Conservation (phyloP, 805 yeast species). For the Naumovozyma dairenensis region DNA sequence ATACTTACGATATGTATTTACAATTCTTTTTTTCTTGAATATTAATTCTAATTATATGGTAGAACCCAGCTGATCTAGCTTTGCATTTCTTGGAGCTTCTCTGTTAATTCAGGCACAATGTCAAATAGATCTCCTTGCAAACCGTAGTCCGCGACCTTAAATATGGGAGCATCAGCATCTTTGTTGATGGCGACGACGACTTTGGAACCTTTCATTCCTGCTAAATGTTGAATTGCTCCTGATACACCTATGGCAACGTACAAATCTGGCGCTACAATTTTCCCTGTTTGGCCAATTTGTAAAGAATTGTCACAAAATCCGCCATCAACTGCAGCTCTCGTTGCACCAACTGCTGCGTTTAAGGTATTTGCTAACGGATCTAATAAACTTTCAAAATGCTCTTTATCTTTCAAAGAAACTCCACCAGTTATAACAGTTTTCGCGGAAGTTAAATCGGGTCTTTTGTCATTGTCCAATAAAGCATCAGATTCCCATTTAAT, state of each 20-base stretch:
- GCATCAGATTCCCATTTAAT: conserved; percentile 60
- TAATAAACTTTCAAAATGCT: conserved; percentile 65
- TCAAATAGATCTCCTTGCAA: conserved; percentile 82
- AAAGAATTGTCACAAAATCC: conserved; percentile 93
- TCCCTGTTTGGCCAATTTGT: conserved; percentile 97
- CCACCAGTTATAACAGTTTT: conserved; percentile 82
- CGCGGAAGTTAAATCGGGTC: conserved; percentile 89
- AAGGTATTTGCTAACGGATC: conserved; percentile 77
- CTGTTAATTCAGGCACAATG: conserved; percentile 82
- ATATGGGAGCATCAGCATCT: conserved; percentile 90
- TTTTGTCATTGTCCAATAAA: conserved; percentile 51
- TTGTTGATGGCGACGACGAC: conserved; percentile 89
- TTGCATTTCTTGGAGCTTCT: conserved; percentile 36
- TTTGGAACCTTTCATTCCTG: conserved; percentile 97
- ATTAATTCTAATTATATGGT: no score
- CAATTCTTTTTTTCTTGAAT: no score
- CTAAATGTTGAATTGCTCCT: conserved; percentile 96
- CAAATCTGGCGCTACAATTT: conserved; percentile 92
- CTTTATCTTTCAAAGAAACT: conserved; percentile 84
- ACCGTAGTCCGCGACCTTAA: conserved; percentile 83
- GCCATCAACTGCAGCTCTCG: conserved; percentile 95
- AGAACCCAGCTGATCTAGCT: no score
- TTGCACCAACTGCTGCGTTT: conserved; percentile 93
- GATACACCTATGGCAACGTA: conserved; percentile 90
- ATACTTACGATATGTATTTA: no score